A percentile compares a stretch with the other conserved stretches of the same genome.
These are phyloP conservation scores for Auriculariales sp. DNA, from an alignment of 768 basidiomycete genomes.

Conservation along the genomic window DNA sequence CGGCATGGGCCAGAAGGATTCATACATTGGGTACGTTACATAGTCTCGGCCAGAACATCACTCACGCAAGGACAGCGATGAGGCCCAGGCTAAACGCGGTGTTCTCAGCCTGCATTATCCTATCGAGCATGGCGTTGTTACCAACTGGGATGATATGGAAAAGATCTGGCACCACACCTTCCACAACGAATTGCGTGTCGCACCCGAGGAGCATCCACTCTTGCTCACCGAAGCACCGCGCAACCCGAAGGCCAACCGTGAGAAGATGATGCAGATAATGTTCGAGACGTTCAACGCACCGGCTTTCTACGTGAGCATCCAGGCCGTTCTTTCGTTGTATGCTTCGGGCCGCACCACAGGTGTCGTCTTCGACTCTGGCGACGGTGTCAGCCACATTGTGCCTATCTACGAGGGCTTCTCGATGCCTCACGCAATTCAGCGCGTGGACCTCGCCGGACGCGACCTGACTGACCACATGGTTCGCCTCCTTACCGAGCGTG, in stretches of 20 bases:
- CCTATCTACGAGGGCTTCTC: conserved; percentile 8
- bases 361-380: conserved; percentile 8
- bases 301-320: conserved; percentile 6
- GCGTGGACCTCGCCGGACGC: conserved; percentile 5
- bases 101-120: conserved; percentile 28
- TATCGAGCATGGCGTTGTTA: conserved; percentile 8
- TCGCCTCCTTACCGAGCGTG: conserved; percentile 1
- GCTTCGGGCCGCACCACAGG: conserved; percentile 8
- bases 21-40: background rate
- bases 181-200: conserved; percentile 8
- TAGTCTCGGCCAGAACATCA: conserved; percentile 17
- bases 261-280: conserved; percentile 10
- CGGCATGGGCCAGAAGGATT: too few relatives aligned
- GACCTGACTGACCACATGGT: conserved; percentile 5
- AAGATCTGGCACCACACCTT: conserved; percentile 10
- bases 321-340: conserved; percentile 7
- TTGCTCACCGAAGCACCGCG: conserved; percentile 7
- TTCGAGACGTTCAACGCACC: conserved; percentile 32
- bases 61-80: conserved; percentile 23
- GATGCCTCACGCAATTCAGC: conserved; percentile 2
- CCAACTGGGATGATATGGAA: conserved; percentile 10
- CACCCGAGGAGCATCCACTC: conserved; percentile 7
- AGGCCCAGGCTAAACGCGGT: conserved; percentile 34
- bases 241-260: conserved; percentile 6
- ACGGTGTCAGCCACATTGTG: conserved; percentile 8